A percentile compares a stretch with the other conserved stretches of the same genome.
Evolutionary conservation across 148 eudicot species (phyloP).

Genomic region (Dianthus caryophyllus): DNA sequence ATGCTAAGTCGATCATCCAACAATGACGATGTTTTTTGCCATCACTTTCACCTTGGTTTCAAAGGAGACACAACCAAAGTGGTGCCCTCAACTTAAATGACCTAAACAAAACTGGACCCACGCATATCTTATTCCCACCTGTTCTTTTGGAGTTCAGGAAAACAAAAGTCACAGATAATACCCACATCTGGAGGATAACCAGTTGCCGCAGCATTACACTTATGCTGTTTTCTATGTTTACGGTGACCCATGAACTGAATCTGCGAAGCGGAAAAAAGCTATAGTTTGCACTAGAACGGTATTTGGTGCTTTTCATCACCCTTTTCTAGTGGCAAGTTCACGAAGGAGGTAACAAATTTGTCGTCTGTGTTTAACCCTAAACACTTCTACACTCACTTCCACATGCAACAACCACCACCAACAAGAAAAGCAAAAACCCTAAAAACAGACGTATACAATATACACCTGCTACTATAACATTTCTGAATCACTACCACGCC

Average conservation of each 20-base stretch:
- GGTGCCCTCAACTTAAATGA: neutral
- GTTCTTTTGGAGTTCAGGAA: neutral
- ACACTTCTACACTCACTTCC: neutral
- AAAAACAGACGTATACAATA: too few relatives aligned
- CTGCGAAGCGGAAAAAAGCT: neutral
- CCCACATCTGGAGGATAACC: neutral
- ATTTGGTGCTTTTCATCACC: neutral
- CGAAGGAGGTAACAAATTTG: neutral
- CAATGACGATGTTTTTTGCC: neutral
- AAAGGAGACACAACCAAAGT: too few relatives aligned
- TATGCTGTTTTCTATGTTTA: neutral
- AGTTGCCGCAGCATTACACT: neutral
- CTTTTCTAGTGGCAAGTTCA: neutral
- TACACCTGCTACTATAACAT: too few relatives aligned
- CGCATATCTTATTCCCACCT: neutral
- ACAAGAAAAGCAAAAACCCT: neutral
- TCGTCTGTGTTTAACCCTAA: neutral
- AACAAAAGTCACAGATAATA: neutral
- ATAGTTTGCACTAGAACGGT: neutral
- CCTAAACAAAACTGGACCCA: neutral
- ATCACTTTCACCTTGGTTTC: neutral
- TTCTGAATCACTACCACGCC: neutral
- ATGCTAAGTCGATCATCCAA: slow-evolving; percentile 1
- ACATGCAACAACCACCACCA: neutral
- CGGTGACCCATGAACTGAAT: neutral